These are phyloP conservation scores for Saccharomyces hybrid DNA, from an alignment of 1,139 yeast species.

Conservation along the genomic window DNA sequence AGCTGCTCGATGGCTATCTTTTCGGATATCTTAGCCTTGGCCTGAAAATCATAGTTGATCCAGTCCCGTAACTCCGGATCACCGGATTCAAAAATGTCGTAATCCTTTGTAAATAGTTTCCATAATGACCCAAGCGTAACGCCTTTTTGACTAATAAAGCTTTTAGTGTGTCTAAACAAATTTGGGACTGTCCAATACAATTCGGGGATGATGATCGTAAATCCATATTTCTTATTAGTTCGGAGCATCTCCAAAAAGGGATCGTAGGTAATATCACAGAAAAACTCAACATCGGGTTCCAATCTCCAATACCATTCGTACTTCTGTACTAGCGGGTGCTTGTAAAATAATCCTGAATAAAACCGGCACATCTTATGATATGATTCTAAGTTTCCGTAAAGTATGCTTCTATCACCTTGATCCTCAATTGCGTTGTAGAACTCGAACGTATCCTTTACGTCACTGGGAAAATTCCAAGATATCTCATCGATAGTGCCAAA, in stretches of 20 bases:
- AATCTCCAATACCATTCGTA: conserved; percentile 93
- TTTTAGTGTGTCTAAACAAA: conserved; percentile 60
- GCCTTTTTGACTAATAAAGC: conserved; percentile 44
- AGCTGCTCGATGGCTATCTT: conserved; percentile 28
- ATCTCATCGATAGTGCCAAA: conserved; percentile 23
- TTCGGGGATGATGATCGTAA: conserved; percentile 68
- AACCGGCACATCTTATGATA: conserved; percentile 69
- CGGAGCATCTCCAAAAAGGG: conserved; percentile 77
- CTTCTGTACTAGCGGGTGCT: conserved; percentile 57
- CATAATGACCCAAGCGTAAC: conserved; percentile 51
- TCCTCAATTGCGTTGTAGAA: conserved; percentile 45
- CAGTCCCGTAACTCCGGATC: conserved; percentile 34
- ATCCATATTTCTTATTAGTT: conserved; percentile 68
- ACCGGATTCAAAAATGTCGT: conserved; percentile 37
- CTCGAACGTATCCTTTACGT: conserved; percentile 15
- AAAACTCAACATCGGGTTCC: conserved; percentile 84
- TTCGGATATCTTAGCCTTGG: conserved; percentile 22
- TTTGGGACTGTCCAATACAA: conserved; percentile 73
- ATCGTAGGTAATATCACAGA: conserved; percentile 84
- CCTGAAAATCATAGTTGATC: conserved; percentile 22
- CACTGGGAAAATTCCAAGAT: conserved; percentile 34
- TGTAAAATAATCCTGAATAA: conserved; percentile 70
- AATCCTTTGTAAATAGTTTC: conserved; percentile 42
- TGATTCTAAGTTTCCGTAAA: conserved; percentile 72
- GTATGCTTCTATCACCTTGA: conserved; percentile 73